Base-by-base conservation (phyloP, 441 rosid genomes). In the Geranium incanum region DNA sequence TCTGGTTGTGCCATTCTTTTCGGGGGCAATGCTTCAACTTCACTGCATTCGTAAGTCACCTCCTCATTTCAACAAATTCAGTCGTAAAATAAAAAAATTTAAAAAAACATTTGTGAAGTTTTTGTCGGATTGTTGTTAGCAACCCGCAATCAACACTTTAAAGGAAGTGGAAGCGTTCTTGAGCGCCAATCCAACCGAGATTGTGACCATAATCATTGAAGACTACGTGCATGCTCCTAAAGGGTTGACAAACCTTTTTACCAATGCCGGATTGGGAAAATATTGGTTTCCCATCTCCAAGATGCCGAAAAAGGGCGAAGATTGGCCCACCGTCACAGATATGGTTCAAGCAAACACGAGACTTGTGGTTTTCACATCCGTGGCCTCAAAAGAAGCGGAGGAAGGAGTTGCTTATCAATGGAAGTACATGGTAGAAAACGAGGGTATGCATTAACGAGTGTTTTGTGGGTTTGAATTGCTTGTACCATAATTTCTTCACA, bases 1-100 rank as follows among this genome's bases (percentile, higher is more conserved):
- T 93, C 52, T 93, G 97, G 98, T 96, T 93, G 37, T 91, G 98
- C 76, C 98, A 93, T 84, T 93, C 98, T 0, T 90, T 91, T 82
- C 83, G 80, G 33, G 96, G 97, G 38, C 93, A 89, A 85, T 91
- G 98, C 70, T 91, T 81, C 87, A 89, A 91, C 84, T 88, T 93
- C 89, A 93, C 98, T 0, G 98, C 98, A 67, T 93, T 93, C 77
- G 98, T 93, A 89, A 88, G 74, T 33, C 15, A 45, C 48, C 69
- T 76, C 69, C 60, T 50, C 68, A 2, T 79, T 68, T 69, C 66
- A 16, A 6, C 21, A 21, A 38, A 75, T 43, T 66, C 36, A 55
- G 33, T 28, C 33, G 33, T 28, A 28, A 28, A 28, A 28, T 28
- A 28, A 28, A 28, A 28, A 28, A 28, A 28, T 1, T 45, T 70